Percentiles rank a stretch among this genome's conserved stretches.
These are phyloP conservation scores for Lachancea fermentati DNA, from an alignment of 805 yeast species.

Conservation along the genomic window DNA sequence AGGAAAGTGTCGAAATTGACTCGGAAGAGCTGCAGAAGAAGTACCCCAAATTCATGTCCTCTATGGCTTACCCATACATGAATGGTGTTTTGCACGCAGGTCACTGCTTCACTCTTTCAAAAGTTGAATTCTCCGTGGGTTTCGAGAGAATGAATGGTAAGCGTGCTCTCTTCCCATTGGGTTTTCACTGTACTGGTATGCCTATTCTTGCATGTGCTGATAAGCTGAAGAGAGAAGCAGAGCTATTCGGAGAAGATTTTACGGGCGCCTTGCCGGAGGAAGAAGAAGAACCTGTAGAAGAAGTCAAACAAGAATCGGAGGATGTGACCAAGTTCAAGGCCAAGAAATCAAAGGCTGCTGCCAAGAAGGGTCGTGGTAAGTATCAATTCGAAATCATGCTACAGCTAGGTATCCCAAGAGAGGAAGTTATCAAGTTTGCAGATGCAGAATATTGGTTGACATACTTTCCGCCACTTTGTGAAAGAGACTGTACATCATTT, in stretches of 20 bases:
- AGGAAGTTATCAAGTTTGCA: conserved; percentile 82
- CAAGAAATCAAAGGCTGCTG: conserved; percentile 87
- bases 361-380: conserved; percentile 90
- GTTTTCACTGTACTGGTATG: conserved; percentile 99
- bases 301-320: conserved; percentile 43
- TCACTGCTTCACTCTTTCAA: conserved; percentile 90
- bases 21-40: conserved; percentile 68
- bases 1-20: conserved; percentile 47
- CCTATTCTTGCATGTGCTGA: conserved; percentile 96
- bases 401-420: conserved; percentile 81
- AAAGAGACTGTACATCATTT: conserved; percentile 67
- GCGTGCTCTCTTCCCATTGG: conserved; percentile 88
- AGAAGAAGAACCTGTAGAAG: conserved; percentile 41
- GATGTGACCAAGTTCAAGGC: conserved; percentile 91
- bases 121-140: conserved; percentile 87
- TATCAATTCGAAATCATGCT: conserved; percentile 95
- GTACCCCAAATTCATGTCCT: conserved; percentile 81
- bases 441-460: conserved; percentile 88
- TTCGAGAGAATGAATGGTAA: conserved; percentile 93
- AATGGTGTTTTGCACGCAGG: conserved; percentile 98
- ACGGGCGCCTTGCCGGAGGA: conserved; percentile 59
- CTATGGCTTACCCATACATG: conserved; percentile 99
- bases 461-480: conserved; percentile 86
- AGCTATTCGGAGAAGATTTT: conserved; percentile 81
- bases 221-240: conserved; percentile 87